Conservation (phyloP, 176 grass and related monocot species). For the Triticum urartu region DNA sequence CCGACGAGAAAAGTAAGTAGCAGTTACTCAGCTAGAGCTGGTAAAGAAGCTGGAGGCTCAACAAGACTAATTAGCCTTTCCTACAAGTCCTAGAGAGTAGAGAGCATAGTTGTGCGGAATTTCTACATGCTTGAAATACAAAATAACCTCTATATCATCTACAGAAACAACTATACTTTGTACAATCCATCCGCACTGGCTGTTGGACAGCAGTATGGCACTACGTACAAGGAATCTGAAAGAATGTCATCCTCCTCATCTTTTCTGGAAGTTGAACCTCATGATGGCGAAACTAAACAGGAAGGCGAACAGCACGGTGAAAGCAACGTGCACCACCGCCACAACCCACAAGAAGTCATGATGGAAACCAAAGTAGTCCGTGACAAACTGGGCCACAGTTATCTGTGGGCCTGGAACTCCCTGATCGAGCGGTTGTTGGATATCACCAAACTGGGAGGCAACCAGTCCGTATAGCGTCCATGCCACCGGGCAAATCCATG, state of each 20-base stretch:
- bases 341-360: slow-evolving; percentile 65
- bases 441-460: slow-evolving; percentile 67
- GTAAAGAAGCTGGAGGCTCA: neutral
- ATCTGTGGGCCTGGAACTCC: neutral
- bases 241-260: slow-evolving; percentile 38
- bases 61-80: slow-evolving; percentile 21
- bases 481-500: slow-evolving; percentile 67
- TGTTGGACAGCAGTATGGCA: neutral
- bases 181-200: neutral
- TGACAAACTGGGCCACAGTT: slow-evolving; percentile 46
- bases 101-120: neutral
- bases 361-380: slow-evolving; percentile 57
- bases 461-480: slow-evolving; percentile 84
- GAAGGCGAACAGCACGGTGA: slow-evolving; percentile 57
- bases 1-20: neutral
- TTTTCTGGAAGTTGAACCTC: slow-evolving; percentile 84
- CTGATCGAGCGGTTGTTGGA: neutral
- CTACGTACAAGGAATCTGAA: slow-evolving; percentile 19
- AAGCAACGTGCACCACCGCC: slow-evolving; percentile 49
- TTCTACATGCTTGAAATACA: slow-evolving; percentile 26
- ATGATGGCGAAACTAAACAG: slow-evolving; percentile 78
- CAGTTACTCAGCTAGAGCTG: slow-evolving; percentile 31
- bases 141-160: slow-evolving; percentile 42
- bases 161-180: slow-evolving; percentile 22
- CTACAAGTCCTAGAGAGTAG: neutral